Evolutionary conservation across 352 stramenopile species (phyloP).

Genomic region (Phytophthora aleatoria): DNA sequence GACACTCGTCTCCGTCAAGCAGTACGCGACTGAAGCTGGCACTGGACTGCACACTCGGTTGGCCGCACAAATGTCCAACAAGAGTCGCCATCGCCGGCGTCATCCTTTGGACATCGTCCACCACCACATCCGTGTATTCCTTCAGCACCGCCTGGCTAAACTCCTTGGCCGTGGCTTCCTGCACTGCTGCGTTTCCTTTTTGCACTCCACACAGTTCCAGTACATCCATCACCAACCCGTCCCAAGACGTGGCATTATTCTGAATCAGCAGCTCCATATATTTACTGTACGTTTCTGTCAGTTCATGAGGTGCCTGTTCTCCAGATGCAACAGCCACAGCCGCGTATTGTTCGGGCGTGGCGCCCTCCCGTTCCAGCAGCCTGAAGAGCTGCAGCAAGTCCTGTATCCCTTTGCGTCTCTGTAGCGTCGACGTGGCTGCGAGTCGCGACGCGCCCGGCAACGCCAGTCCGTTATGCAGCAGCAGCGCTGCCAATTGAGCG

Average conservation of each 20-base stretch:
- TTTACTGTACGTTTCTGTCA: conserved; percentile 53
- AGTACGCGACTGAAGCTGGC: conserved; percentile 60
- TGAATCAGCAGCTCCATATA: conserved; percentile 61
- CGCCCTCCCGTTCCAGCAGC: conserved; percentile 64
- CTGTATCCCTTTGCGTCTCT: conserved; percentile 52
- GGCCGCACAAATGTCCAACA: conserved; percentile 42
- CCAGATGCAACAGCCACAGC: conserved; percentile 15
- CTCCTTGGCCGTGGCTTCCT: conserved; percentile 14
- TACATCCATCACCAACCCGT: conserved; percentile 66
- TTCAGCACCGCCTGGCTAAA: conserved; percentile 46
- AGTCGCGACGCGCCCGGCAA: conserved; percentile 45
- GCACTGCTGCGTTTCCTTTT: neutral
- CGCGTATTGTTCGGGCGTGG: conserved; percentile 48
- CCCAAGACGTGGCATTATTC: conserved; percentile 68
- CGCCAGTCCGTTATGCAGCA: conserved; percentile 55
- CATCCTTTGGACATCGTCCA: conserved; percentile 74
- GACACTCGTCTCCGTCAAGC: conserved; percentile 35
- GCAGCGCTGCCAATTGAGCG: conserved; percentile 50
- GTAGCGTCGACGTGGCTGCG: conserved; percentile 50
- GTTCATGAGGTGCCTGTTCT: conserved; percentile 21
- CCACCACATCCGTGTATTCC: conserved; percentile 65
- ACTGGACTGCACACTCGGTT: conserved; percentile 52
- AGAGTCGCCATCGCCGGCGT: conserved; percentile 69
- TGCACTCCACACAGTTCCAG: conserved; percentile 32
- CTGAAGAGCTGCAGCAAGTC: conserved; percentile 79